Conservation (phyloP, 2,329 filamentous ascomycete species). For the Talaromyces piceae region DNA sequence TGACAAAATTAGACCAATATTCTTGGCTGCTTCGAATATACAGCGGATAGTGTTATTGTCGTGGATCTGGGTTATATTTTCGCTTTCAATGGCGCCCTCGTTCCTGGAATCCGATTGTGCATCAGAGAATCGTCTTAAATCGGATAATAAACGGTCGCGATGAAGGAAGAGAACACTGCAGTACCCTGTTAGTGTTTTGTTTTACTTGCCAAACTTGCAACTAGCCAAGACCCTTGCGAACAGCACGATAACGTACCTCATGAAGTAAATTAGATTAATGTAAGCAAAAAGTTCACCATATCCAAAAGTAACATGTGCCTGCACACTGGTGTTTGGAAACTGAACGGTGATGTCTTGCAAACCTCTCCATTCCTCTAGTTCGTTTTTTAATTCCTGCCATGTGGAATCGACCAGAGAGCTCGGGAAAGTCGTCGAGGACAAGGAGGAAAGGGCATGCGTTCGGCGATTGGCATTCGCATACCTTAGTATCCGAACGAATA, state of each 20-base stretch:
- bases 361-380: conserved; percentile 29
- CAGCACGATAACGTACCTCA: conserved; percentile 21
- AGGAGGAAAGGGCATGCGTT: conserved; percentile 15
- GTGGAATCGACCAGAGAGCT: conserved; percentile 2
- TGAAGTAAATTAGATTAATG: conserved; percentile 31
- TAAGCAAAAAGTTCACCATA: conserved; percentile 32
- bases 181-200: not conserved
- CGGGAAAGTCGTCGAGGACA: not conserved
- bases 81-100: not conserved
- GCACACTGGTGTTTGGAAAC: conserved; percentile 27
- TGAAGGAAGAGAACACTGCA: conserved; percentile 28
- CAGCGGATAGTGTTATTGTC: conserved; percentile 19
- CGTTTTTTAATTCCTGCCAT: conserved; percentile 24
- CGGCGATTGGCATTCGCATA: conserved; percentile 32
- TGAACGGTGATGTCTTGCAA: conserved; percentile 27
- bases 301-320: conserved; percentile 28
- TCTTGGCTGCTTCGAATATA: conserved; percentile 27
- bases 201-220: too few species aligned
- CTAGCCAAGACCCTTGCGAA: too few species aligned
- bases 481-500: conserved; percentile 29
- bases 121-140: conserved; percentile 20
- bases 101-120: conserved; percentile 14
- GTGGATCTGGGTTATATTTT: not conserved
- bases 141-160: conserved; percentile 27
- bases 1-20: conserved; percentile 24